Base-by-base conservation (phyloP, 164 flowering plant genomes). In the Warburgia ugandensis region DNA sequence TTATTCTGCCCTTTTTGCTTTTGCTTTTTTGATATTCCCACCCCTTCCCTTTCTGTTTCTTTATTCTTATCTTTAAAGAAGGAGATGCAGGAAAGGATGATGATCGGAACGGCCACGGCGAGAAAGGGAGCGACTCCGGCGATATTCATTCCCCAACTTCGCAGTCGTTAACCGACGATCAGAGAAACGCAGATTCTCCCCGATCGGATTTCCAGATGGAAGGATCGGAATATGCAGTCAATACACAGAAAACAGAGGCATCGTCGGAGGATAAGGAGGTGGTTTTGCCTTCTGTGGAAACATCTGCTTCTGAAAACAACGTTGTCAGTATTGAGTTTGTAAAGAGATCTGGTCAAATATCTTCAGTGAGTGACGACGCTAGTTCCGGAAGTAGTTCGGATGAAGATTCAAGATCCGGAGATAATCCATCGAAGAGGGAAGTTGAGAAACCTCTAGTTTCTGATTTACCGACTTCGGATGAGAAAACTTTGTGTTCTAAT, bases 81-180 rank as follows among this genome's bases (percentile, higher is more conserved):
- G 49, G 49, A n/a, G 17, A 45, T 16, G 49, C 4, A 23, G 49
- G 14, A n/a, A 80, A 68, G 21, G 56, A 52, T 59, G 75, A 68
- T 27, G 73, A 75, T 55, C 38, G 56, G 51, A 75, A 52, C 42
- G 41, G 57, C 35, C 69, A 68, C 33, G 75, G 72, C 55, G 77
- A 70, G 44, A 74, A 63, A 32, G 78, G 65, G 9, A 69, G 72
- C 55, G 79, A 76, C n/a, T n/a, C n/a, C n/a, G n/a, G n/a, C n/a
- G n/a, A n/a, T n/a, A n/a, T n/a, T n/a, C n/a, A n/a, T n/a, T n/a
- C n/a, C n/a, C n/a, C n/a, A n/a, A n/a, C n/a, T n/a, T n/a, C n/a
- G n/a, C n/a, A n/a, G n/a, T n/a, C n/a, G n/a, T n/a, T n/a, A n/a
- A n/a, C n/a, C n/a, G n/a, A n/a, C n/a, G n/a, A n/a, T n/a, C n/a